Conservation (phyloP, 2,329 filamentous ascomycete species). For the Plectosphaerella sp. region DNA sequence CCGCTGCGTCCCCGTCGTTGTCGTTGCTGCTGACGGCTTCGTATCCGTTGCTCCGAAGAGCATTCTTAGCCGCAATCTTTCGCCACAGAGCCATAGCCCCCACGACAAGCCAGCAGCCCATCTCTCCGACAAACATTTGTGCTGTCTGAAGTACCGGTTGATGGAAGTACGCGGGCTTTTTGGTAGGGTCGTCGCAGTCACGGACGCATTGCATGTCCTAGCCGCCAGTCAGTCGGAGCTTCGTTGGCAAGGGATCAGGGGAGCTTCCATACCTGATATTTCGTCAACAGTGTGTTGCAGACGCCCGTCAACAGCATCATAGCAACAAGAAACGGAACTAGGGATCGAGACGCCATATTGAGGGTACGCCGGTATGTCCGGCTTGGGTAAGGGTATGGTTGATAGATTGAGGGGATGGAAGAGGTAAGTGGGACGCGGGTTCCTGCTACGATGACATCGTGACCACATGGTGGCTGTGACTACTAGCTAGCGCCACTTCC, state of each 20-base stretch:
- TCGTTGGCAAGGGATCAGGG: background rate
- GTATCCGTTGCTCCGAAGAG: conserved; percentile 53
- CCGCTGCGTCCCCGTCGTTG: conserved; percentile 39
- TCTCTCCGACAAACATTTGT: conserved; percentile 97
- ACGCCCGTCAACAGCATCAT: conserved; percentile 98
- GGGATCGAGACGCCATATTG: conserved; percentile 64
- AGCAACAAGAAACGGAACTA: conserved; percentile 80
- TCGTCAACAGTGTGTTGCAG: conserved; percentile 94
- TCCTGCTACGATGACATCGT: background rate
- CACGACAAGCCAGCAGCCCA: conserved; percentile 92
- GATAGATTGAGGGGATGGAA: too few relatives aligned
- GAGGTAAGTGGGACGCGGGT: too few relatives aligned
- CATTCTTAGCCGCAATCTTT: conserved; percentile 43
- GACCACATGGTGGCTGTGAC: background rate
- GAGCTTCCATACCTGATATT: conserved; percentile 71
- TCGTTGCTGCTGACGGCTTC: conserved; percentile 52
- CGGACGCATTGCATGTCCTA: conserved; percentile 96
- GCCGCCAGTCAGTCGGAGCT: background rate
- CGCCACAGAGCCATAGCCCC: conserved; percentile 64
- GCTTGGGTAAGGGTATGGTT: too few relatives aligned
- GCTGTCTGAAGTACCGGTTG: conserved; percentile 94
- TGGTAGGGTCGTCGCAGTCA: conserved; percentile 71
- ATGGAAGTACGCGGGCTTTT: conserved; percentile 72
- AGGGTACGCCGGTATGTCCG: background rate
- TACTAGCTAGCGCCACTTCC: too few relatives aligned